Percentiles rank a stretch among this genome's conserved stretches.
These are phyloP conservation scores for Aspergillus vadensis DNA, from an alignment of 2,329 filamentous ascomycete genomes.

Conservation along the genomic window DNA sequence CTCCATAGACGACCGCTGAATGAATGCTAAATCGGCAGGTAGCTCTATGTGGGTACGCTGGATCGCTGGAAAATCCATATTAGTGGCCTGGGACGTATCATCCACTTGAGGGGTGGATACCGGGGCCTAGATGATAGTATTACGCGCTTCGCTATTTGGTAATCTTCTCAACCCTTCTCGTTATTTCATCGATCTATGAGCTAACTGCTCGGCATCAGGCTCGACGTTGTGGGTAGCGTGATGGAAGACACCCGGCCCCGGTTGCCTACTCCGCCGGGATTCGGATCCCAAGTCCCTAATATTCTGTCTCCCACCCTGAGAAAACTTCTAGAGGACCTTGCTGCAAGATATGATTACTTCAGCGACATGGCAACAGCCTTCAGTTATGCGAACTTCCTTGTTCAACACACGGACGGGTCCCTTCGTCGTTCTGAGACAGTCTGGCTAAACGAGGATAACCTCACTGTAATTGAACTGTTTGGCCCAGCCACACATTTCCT, in stretches of 20 bases:
- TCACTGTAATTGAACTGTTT: background rate
- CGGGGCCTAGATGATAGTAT: slow-evolving; percentile 11
- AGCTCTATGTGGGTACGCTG: slow-evolving; percentile 23
- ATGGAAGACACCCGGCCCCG: background rate
- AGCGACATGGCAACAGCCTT: background rate
- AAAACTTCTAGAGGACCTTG: background rate
- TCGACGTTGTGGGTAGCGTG: background rate
- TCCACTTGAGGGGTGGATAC: slow-evolving; percentile 22
- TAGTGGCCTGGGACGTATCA: slow-evolving; percentile 21
- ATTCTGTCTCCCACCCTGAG: background rate
- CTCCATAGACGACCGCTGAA: too few relatives aligned
- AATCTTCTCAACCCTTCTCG: background rate
- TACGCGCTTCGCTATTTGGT: background rate
- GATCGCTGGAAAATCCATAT: slow-evolving; percentile 26
- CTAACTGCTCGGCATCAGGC: background rate
- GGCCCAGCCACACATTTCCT: slow-evolving; percentile 2
- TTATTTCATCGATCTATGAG: background rate
- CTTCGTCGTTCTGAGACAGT: background rate
- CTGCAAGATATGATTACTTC: background rate
- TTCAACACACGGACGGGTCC: background rate
- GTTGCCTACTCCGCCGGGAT: background rate
- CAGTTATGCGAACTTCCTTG: background rate
- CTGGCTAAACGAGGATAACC: background rate
- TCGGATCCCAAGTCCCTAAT: background rate
- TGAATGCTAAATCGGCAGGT: background rate